Evolutionary conservation across 2,329 filamentous ascomycete species (phyloP), one percentile per base, ranked within the genome.

Genomic region (Calonectria ilicicola): DNA sequence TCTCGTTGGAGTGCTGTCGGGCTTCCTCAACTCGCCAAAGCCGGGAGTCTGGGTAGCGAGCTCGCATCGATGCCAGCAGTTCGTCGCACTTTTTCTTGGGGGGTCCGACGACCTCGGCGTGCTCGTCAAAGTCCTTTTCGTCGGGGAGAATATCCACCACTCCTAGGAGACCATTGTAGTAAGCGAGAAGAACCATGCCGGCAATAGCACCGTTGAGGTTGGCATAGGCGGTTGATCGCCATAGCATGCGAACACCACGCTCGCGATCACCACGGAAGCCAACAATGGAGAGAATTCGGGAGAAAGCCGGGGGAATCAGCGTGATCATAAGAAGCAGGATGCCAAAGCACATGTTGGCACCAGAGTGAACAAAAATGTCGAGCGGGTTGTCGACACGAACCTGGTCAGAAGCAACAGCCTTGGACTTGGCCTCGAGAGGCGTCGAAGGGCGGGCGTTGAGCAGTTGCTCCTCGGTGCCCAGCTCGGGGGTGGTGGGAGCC

Each of bases 201-300:
- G 96, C 93, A 81, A 98, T 93, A 8, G 94, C 96, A n/a, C 96
- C 96, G 80, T 98, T 97, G 79, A 98, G 90, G 82, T 98, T 98
- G 74, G 92, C 86, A 82, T 96, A 97, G 63, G 92, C 92, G 26
- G 95, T 95, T 15, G 95, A 94, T 81, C 94, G 92, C 97, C 97
- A 99, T 5, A 99, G 91, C 91, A 98, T 93, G 46, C 90, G 88
- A 38, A 98, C 88, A 12, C 96, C 97, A 46, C 93, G 90, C 74
- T 95, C 91, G 51, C 96, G 93, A 81, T 98, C 96, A 38, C 97
- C 97, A 73, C 91, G 92, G 85, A 98, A 98, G 1, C 97, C 97
- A 35, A 98, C 93, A 49, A 98, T 93, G 72, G 93, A 94, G 5
- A 98, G 88, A 1, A 99, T 89, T 69, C 92, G 93, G n/a, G 91